A percentile compares a stretch with the other conserved stretches of the same genome.
Conservation (phyloP, 1,284 basidiomycete genomes). For the Moesziomyces antarcticus region DNA sequence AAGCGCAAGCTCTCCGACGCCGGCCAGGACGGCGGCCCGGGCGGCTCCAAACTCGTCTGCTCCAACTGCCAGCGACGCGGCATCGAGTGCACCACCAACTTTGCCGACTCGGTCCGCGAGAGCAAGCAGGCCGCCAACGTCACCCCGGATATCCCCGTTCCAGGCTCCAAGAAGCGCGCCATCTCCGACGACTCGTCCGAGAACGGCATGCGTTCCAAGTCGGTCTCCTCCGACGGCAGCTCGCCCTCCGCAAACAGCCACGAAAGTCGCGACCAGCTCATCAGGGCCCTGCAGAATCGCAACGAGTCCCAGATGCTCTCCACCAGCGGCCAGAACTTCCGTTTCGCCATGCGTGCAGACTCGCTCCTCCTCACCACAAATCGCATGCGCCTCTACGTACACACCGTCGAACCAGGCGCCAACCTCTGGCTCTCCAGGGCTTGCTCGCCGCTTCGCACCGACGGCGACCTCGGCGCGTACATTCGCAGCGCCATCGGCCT, state of each 20-base stretch:
- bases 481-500: constrained; percentile 49
- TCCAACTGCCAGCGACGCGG: constrained; percentile 52
- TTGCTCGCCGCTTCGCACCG: constrained; percentile 45
- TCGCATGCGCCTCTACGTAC: constrained; percentile 50
- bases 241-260: constrained; percentile 14
- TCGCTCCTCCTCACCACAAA: constrained; percentile 50
- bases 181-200: constrained; percentile 33
- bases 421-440: constrained; percentile 48
- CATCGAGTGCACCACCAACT: constrained; percentile 52
- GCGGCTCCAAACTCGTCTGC: constrained; percentile 33
- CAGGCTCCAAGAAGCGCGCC: constrained; percentile 39
- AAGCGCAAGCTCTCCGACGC: constrained; percentile 51
- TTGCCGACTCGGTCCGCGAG: constrained; percentile 46
- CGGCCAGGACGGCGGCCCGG: constrained; percentile 6
- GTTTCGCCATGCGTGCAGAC: constrained; percentile 43
- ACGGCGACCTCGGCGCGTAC: constrained; percentile 46
- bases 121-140: constrained; percentile 43
- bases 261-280: constrained; percentile 28
- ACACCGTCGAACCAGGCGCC: constrained; percentile 48
- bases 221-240: constrained; percentile 29
- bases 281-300: constrained; percentile 25
- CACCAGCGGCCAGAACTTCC: constrained; percentile 24
- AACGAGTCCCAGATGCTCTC: constrained; percentile 35
- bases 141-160: background rate
- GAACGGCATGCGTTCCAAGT: constrained; percentile 37